phyloP scores from a whole-genome alignment of 345 rosid species.

The Euphorbia pulcherrima region DNA sequence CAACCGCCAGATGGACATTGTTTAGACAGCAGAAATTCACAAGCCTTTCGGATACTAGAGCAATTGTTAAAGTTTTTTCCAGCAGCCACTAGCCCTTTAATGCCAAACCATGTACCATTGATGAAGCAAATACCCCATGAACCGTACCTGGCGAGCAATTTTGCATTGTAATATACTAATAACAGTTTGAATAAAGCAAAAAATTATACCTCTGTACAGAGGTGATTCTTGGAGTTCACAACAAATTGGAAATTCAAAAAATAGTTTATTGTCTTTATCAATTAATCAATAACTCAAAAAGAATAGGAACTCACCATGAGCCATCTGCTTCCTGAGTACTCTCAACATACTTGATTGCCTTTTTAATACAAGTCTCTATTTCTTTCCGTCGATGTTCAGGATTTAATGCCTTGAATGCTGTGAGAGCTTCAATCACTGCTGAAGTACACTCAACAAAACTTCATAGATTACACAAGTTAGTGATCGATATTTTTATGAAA shows the following conservation, averaged over 20 bases:
- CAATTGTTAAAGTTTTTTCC: conserved; percentile 62
- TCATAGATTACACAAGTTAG: conserved; percentile 7
- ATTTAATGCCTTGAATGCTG: conserved; percentile 54
- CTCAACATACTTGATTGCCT: conserved; percentile 62
- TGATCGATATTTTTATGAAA: not conserved
- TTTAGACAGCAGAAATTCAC: conserved; percentile 78
- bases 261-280: conserved; percentile 2
- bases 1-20: conserved; percentile 85
- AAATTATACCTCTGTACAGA: not conserved
- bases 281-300: not conserved
- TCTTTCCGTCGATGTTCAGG: conserved; percentile 79
- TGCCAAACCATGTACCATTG: conserved; percentile 78
- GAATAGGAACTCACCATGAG: conserved; percentile 67
- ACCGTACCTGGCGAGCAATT: conserved; percentile 64
- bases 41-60: conserved; percentile 63
- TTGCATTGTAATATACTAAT: too few species aligned
- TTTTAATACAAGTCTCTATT: conserved; percentile 69
- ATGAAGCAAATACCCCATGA: conserved; percentile 94
- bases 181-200: not conserved
- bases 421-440: conserved; percentile 83
- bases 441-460: conserved; percentile 95
- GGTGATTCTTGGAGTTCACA: not conserved
- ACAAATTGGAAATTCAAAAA: not conserved
- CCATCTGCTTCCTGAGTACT: conserved; percentile 73
- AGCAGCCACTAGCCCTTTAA: conserved; percentile 69